Evolutionary conservation across 2,329 filamentous ascomycete genomes (phyloP).

Genomic region (Thermoascus crustaceus): DNA sequence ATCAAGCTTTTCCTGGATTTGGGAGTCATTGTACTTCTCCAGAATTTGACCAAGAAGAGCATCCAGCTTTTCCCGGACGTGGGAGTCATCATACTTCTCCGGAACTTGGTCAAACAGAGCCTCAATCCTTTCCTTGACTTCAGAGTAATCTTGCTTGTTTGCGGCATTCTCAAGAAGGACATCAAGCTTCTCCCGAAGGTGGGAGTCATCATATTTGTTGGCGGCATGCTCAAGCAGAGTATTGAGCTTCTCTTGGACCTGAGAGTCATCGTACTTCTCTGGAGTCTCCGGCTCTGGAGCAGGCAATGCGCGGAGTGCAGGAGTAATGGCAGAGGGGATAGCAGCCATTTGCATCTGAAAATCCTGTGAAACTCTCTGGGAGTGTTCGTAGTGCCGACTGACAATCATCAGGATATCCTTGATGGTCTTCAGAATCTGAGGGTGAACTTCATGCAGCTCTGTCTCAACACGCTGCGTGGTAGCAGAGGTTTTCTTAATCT

Average conservation of each 20-base stretch:
- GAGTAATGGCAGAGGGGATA: slow-evolving; percentile 45
- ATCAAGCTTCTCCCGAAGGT: too few species aligned
- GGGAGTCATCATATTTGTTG: slow-evolving; percentile 59
- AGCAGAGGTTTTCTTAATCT: slow-evolving; percentile 65
- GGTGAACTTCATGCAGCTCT: slow-evolving; percentile 74
- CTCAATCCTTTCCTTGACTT: too few species aligned
- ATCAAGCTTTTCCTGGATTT: too few species aligned
- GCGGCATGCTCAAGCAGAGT: slow-evolving; percentile 40
- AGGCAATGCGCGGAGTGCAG: slow-evolving; percentile 47
- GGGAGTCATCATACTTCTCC: too few species aligned
- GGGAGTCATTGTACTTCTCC: too few species aligned
- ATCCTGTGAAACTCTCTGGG: slow-evolving; percentile 59
- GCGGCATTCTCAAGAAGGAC: too few species aligned
- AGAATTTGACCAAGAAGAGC: too few species aligned
- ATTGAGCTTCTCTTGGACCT: slow-evolving; percentile 52
- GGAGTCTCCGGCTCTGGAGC: slow-evolving; percentile 28
- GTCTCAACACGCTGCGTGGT: slow-evolving; percentile 69
- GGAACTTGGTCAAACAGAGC: too few species aligned
- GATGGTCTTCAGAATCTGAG: slow-evolving; percentile 77
- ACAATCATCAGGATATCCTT: slow-evolving; percentile 78
- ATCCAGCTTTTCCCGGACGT: too few species aligned
- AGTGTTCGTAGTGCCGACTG: slow-evolving; percentile 80
- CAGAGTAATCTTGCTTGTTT: too few species aligned
- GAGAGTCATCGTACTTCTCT: slow-evolving; percentile 45
- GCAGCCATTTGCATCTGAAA: slow-evolving; percentile 49